Conservation (phyloP, 345 rosid species). For the Brassica rapa region DNA sequence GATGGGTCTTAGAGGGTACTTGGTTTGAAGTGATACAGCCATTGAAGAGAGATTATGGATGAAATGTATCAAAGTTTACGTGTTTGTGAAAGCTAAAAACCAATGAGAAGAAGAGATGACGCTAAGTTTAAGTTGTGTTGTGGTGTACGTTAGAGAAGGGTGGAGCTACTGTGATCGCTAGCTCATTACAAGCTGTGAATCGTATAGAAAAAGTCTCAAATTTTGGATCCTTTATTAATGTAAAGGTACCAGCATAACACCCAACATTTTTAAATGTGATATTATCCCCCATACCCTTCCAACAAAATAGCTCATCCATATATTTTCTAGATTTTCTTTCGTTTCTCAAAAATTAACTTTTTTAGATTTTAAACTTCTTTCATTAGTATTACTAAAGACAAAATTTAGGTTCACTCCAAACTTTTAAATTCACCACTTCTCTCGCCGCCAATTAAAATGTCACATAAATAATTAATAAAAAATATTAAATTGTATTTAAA, state of each 20-base stretch:
- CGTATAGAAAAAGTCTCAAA: neutral
- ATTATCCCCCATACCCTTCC: neutral
- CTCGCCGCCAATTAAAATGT: too few species aligned
- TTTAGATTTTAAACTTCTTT: too few species aligned
- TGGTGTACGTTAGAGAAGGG: neutral
- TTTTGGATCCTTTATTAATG: neutral
- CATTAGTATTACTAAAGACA: too few species aligned
- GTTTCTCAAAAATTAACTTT: too few species aligned
- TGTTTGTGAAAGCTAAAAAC: neutral
- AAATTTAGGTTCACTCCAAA: too few species aligned
- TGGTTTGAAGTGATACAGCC: slow-evolving; percentile 56
- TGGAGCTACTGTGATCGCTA: neutral
- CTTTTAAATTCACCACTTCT: too few species aligned
- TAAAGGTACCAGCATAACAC: neutral
- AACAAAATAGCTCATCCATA: too few species aligned
- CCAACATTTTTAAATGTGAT: neutral
- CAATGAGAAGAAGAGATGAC: slow-evolving; percentile 21
- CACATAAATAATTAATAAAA: too few species aligned
- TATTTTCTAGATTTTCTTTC: too few species aligned
- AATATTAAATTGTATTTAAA: too few species aligned
- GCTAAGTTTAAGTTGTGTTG: neutral
- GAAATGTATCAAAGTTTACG: neutral
- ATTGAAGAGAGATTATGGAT: slow-evolving; percentile 31
- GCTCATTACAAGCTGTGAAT: neutral
- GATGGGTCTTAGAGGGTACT: slow-evolving; percentile 32